Base-by-base conservation (phyloP, 257 asterid species). In the Solanum dulcamara region DNA sequence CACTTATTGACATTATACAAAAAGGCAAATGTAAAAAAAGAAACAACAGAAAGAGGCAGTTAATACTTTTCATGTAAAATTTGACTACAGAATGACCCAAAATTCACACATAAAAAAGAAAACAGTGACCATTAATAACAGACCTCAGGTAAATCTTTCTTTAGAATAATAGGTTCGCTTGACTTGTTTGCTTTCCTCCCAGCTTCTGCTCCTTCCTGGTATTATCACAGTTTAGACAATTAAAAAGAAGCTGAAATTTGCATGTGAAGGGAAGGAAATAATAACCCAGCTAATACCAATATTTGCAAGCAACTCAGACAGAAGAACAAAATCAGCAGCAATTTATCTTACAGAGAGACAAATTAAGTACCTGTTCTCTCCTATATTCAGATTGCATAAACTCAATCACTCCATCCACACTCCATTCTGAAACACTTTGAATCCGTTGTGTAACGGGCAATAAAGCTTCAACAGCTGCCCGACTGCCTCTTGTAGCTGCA, bases 401-500 rank as follows among this genome's bases (percentile, higher is more conserved):
- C 70, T 91, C 88, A 86, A 97, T 83, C 84, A 97, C 89, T 87
- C 97, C 98, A 81, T 94, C 93, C 83, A 94, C 87, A 86, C 89
- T 93, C 99, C 99, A 97, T 40, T 93, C 91, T 48, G 91, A 86
- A 84, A 93, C 81, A 85, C 75, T 86, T 50, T 89, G 51, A 80
- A 89, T 64, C 84, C 87, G 94, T 11, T 85, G 80, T 57, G 98
- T 94, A 72, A 90, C 92, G 4, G 97, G 93, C 75, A 92, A 88
- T 84, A 97, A 97, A 87, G 95, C 90, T 90, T 95, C 97, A 84
- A 95, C 97, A 84, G 88, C 95, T 40, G 35, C 89, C 88, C 88
- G 91, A 90, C 91, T 90, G 81, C 95, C 97, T 83, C 93, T 87
- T 51, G 93, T 86, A 86, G 97, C 99, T 67, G 97, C 97, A 81